Evolutionary conservation across 2,329 filamentous ascomycete genomes (phyloP), one percentile per base, ranked within the genome.

Genomic region (Stagonosporopsis vannaccii): DNA sequence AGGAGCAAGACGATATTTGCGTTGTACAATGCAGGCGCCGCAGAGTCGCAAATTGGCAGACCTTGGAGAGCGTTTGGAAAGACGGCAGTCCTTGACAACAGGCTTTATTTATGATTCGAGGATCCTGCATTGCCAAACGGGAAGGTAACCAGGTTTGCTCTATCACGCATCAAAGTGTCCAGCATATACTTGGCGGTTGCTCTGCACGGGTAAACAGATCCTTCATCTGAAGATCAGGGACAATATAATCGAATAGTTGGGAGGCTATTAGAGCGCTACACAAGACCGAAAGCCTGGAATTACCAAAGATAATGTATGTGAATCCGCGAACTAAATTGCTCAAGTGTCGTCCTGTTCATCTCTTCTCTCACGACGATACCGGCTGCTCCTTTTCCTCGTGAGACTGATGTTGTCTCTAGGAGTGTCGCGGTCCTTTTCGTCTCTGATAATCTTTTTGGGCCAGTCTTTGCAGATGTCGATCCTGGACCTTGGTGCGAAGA

Each of bases 381-480:
- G 64, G 12, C 63, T 50, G 45, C 67, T 73, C 54, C 63, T 65
- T 53, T 73, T 76, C 28, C 68, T 66, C 11, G 48, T 35, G 13
- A 68, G 40, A 2, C 33, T 60, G 43, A 30, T 51, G n/a, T 36
- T 51, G 2, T 64, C 62, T 49, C 52, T 62, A 1, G 35, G n/a
- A 4, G 20, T 26, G 20, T 61, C 58, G 5, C 40, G 25, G 7
- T 63, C 55, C 47, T 63, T 25, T 61, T 59, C 19, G 52, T 60
- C 4, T 62, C 52, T 58, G 22, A 59, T 23, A 1, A 56, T 32
- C 72, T 97, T 97, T 69, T 90, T 88, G 2, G 95, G 95, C 95
- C 95, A 99, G 66, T 94, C 90, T 43, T 89, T 88, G 43, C 91
- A 93, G 56, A 95, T 87, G 68, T 99, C 95, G 61, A 99, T 98